Evolutionary conservation across 805 yeast genomes (phyloP).

Genomic region (Saturnispora diversa): DNA sequence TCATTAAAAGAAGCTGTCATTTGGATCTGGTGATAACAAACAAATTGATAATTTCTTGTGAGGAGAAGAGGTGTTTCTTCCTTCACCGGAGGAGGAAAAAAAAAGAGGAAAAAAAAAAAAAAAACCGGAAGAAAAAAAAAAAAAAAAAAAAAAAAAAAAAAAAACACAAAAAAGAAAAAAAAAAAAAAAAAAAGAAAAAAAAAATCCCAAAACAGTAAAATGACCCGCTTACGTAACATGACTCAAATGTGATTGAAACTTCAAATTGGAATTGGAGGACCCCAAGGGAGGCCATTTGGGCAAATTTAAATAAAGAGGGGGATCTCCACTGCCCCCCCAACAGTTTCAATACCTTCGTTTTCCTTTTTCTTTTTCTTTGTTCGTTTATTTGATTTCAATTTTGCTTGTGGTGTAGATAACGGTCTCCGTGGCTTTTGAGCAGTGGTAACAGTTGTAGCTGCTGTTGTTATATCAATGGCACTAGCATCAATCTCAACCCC

Average conservation of each 20-base stretch:
- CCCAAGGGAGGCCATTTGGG: no score
- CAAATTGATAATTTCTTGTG: no score
- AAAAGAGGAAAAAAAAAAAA: no score
- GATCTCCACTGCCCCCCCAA: constrained; percentile 39
- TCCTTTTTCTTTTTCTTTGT: constrained; percentile 12
- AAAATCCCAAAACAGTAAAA: not conserved
- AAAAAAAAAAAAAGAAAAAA: not conserved
- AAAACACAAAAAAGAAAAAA: not conserved
- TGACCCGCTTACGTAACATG: not conserved
- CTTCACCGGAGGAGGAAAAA: no score
- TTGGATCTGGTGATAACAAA: constrained; percentile 30
- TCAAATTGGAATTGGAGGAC: no score
- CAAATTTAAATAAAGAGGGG: constrained; percentile 33
- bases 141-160: not conserved
- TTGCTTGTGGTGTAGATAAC: not conserved
- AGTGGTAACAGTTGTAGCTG: not conserved
- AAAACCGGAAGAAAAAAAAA: not conserved
- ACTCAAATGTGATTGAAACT: no score
- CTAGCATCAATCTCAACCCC: constrained; percentile 3
- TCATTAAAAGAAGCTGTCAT: constrained; percentile 57
- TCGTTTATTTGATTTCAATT: constrained; percentile 9
- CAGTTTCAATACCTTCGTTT: constrained; percentile 27
- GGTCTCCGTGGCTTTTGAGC: not conserved
- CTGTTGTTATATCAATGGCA: not conserved
- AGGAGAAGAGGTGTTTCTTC: no score